A percentile compares a stretch with the other conserved stretches of the same genome.
These are phyloP conservation scores for Mycosphaerella sp. DNA, from an alignment of 2,329 filamentous ascomycete species.

Conservation along the genomic window DNA sequence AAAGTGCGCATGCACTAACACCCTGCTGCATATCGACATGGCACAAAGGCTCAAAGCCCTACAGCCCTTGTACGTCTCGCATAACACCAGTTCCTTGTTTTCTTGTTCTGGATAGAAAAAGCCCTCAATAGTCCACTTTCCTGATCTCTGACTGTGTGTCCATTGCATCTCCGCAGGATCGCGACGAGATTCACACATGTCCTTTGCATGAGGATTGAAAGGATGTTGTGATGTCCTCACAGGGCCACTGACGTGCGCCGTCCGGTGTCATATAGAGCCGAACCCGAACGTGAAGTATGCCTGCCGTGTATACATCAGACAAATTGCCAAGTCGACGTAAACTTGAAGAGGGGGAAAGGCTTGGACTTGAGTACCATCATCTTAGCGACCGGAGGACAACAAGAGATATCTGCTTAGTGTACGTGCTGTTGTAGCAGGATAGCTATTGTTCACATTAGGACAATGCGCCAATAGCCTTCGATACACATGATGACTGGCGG, in stretches of 20 bases:
- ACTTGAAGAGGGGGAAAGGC: not conserved
- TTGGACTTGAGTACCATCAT: not conserved
- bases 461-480: too few species aligned
- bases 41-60: not conserved
- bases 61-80: not conserved
- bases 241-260: not conserved
- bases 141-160: not conserved
- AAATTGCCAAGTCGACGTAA: not conserved
- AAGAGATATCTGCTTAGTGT: too few species aligned
- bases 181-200: not conserved
- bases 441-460: too few species aligned
- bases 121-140: not conserved
- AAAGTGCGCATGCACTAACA: not conserved
- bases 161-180: not conserved
- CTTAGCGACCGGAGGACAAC: not conserved
- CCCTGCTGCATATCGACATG: not conserved
- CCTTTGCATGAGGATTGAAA: not conserved
- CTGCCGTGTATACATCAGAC: not conserved
- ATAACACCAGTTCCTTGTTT: not conserved
- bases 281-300: not conserved
- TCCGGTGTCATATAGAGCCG: not conserved
- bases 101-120: not conserved
- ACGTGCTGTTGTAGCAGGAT: too few species aligned
- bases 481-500: too few species aligned
- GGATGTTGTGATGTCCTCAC: not conserved